Conservation (phyloP, 1,139 yeast genomes). For the Blastobotrys elegans region DNA sequence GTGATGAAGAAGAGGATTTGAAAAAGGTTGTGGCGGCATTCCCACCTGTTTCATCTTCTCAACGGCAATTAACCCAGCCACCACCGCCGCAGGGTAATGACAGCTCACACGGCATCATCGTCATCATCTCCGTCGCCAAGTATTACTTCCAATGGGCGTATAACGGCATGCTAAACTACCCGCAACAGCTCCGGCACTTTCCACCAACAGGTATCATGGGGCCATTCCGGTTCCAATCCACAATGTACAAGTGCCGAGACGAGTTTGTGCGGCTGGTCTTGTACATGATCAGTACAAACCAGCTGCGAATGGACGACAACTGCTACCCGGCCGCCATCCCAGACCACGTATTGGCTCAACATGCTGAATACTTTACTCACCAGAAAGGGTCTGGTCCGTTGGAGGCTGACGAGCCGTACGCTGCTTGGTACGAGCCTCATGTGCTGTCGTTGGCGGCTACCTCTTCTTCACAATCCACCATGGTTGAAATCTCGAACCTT, state of each 20-base stretch:
- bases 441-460: not conserved
- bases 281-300: not conserved
- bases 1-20: not conserved
- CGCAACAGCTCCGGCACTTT: not conserved
- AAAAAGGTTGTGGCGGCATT: not conserved
- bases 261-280: not conserved
- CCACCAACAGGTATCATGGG: not conserved
- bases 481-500: not conserved
- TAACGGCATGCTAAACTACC: constrained; percentile 6
- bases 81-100: too few relatives aligned
- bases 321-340: not conserved
- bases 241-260: constrained; percentile 1
- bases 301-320: not conserved
- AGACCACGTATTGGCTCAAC: not conserved
- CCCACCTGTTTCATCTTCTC: not conserved
- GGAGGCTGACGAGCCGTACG: not conserved
- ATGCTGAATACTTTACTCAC: not conserved
- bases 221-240: constrained; percentile 4
- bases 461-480: not conserved
- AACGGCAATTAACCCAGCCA: too few relatives aligned
- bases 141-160: constrained; percentile 9
- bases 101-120: not conserved
- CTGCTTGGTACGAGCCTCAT: not conserved
- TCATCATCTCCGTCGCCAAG: not conserved
- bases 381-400: not conserved